Conservation (phyloP, 208 protist genomes). For the Vickermania ingenoplastis region DNA sequence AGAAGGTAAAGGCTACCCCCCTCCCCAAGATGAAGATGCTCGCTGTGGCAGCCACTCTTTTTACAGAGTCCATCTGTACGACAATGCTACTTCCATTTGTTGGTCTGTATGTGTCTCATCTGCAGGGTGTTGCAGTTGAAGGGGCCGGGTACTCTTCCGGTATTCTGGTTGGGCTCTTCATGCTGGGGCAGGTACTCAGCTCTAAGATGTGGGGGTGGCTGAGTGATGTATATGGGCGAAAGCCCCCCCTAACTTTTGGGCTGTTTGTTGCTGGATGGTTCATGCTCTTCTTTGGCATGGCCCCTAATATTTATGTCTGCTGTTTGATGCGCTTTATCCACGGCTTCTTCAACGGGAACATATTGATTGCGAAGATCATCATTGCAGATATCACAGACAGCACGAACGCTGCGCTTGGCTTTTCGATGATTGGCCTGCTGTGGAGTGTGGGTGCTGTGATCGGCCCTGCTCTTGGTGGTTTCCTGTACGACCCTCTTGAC, state of each 20-base stretch:
- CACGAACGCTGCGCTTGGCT: conserved; percentile 72
- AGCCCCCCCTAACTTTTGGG: conserved; percentile 32
- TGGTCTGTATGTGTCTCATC: conserved; percentile 26
- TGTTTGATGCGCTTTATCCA: conserved; percentile 48
- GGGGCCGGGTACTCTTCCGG: conserved; percentile 52
- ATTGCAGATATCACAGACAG: conserved; percentile 68
- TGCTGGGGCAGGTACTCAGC: conserved; percentile 48
- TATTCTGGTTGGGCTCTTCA: conserved; percentile 34
- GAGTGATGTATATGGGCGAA: conserved; percentile 51
- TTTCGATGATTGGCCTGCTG: conserved; percentile 93
- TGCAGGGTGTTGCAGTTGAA: conserved; percentile 20
- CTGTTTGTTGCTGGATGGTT: conserved; percentile 45
- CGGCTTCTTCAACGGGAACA: conserved; percentile 65
- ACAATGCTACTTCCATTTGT: conserved; percentile 63
- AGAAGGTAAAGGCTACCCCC: conserved; percentile 20
- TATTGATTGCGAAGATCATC: conserved; percentile 72
- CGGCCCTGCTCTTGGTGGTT: conserved; percentile 41
- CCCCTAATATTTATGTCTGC: conserved; percentile 31
- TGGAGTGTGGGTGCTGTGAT: conserved; percentile 46
- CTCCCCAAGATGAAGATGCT: conserved; percentile 46
- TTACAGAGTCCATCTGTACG: conserved; percentile 47
- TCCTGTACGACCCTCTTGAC: conserved; percentile 50
- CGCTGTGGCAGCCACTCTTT: conserved; percentile 36
- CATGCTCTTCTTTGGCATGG: conserved; percentile 62
- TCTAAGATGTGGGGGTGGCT: conserved; percentile 43